phyloP scores from a whole-genome alignment of 768 basidiomycete species.

The Pholiota conissans region DNA sequence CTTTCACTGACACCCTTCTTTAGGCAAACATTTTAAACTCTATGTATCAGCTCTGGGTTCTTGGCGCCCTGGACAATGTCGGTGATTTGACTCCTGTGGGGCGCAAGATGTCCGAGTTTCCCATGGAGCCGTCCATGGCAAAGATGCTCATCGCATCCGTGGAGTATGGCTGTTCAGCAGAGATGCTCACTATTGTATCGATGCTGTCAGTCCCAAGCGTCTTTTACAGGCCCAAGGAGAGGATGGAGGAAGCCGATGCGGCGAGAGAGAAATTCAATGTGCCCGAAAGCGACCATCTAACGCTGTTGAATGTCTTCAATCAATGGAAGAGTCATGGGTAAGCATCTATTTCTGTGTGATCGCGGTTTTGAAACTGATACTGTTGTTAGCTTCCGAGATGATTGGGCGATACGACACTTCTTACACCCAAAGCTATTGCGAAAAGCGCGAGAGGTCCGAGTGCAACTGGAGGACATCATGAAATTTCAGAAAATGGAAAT shows the following conservation, averaged over 20 bases:
- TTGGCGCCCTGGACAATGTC: constrained; percentile 95
- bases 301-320: constrained; percentile 92
- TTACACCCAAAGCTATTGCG: constrained; percentile 93
- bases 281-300: constrained; percentile 96
- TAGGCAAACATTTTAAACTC: constrained; percentile 97
- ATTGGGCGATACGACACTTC: constrained; percentile 95
- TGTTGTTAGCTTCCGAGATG: constrained; percentile 75
- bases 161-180: constrained; percentile 88
- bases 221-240: constrained; percentile 95
- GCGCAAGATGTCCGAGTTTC: constrained; percentile 98
- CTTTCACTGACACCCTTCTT: background rate
- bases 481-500: constrained; percentile 97
- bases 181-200: constrained; percentile 98
- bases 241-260: constrained; percentile 97
- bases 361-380: constrained; percentile 5
- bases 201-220: constrained; percentile 99
- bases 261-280: constrained; percentile 98
- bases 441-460: constrained; percentile 93
- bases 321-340: constrained; percentile 98
- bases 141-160: constrained; percentile 98
- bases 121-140: constrained; percentile 98
- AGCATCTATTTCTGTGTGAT: constrained; percentile 20
- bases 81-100: constrained; percentile 94
- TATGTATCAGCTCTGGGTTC: constrained; percentile 99
- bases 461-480: constrained; percentile 98